These are phyloP conservation scores for Xylaria intraflava DNA, from an alignment of 495 filamentous ascomycete genomes.

Conservation along the genomic window DNA sequence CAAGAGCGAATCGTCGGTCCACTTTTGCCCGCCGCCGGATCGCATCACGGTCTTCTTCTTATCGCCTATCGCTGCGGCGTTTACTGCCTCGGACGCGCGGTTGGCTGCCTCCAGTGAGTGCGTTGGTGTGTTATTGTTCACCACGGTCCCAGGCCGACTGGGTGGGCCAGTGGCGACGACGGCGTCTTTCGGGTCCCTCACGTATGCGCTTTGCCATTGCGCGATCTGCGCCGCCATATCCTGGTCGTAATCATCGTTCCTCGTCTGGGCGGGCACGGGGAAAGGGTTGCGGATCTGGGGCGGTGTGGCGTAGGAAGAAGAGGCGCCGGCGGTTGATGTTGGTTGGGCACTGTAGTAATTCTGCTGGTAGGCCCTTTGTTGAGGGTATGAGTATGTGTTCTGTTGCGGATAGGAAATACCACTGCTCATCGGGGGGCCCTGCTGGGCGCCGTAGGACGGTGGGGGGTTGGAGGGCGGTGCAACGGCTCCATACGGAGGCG, in stretches of 20 bases:
- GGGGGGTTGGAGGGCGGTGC: constrained; percentile 23
- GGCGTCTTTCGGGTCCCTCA: constrained; percentile 42
- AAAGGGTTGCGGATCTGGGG: constrained; percentile 86
- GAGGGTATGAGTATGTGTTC: constrained; percentile 28
- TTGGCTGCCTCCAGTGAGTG: constrained; percentile 19
- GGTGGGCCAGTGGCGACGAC: constrained; percentile 22
- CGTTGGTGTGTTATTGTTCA: constrained; percentile 8
- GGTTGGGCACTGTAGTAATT: constrained; percentile 43
- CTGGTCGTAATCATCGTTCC: constrained; percentile 54
- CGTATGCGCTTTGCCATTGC: constrained; percentile 93
- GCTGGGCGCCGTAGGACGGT: constrained; percentile 25
- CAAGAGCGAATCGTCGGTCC: constrained; percentile 76
- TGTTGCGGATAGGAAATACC: constrained; percentile 22
- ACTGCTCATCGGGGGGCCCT: constrained; percentile 23
- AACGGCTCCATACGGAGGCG: constrained; percentile 24
- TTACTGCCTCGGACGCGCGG: constrained; percentile 14
- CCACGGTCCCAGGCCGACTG: constrained; percentile 10
- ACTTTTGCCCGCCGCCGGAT: constrained; percentile 80
- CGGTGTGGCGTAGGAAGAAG: constrained; percentile 47
- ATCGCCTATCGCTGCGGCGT: constrained; percentile 26
- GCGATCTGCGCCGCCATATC: constrained; percentile 91
- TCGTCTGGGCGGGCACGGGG: constrained; percentile 51
- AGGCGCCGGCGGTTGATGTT: constrained; percentile 21
- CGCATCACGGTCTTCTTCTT: constrained; percentile 72
- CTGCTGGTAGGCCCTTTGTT: constrained; percentile 44